Percentiles rank a stretch among this genome's conserved stretches.
phyloP scores from a whole-genome alignment of 192 early-diverging fungal species.

The Entomortierella lignicola region DNA sequence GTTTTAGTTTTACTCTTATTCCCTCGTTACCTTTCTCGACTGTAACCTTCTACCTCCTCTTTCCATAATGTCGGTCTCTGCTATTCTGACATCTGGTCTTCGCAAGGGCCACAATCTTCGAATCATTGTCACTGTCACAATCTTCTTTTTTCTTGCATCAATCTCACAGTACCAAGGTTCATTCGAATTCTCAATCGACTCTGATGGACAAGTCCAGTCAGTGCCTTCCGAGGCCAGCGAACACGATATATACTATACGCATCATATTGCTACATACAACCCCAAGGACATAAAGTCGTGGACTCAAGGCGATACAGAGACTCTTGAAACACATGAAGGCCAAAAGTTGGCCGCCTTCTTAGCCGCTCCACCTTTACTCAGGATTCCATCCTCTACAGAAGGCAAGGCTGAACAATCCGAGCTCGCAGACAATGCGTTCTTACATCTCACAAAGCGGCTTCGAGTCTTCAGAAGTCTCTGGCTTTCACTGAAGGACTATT shows the following conservation, averaged over 20 bases:
- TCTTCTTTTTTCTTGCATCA: conserved; percentile 44
- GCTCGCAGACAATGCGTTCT: conserved; percentile 28
- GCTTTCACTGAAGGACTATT: conserved; percentile 18
- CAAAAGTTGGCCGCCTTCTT: conserved; percentile 24
- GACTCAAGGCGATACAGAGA: conserved; percentile 32
- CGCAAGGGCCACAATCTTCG: conserved; percentile 41
- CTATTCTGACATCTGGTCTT: background rate
- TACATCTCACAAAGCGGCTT: conserved; percentile 30
- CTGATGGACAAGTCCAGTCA: conserved; percentile 45
- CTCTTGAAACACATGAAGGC: conserved; percentile 22
- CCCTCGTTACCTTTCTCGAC: too few species aligned
- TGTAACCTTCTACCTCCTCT: too few species aligned
- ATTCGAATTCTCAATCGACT: conserved; percentile 39
- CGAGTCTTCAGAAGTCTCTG: conserved; percentile 37
- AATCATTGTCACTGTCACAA: conserved; percentile 19
- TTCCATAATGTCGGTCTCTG: background rate
- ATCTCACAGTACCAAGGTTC: conserved; percentile 46
- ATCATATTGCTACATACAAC: conserved; percentile 46
- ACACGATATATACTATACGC: conserved; percentile 34
- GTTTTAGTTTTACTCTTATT: too few species aligned
- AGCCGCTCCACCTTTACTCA: conserved; percentile 10
- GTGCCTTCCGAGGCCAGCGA: conserved; percentile 5
- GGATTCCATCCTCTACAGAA: background rate
- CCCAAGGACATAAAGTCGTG: conserved; percentile 35
- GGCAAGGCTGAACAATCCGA: too few species aligned